Evolutionary conservation across 495 filamentous ascomycete genomes (phyloP), one percentile per base, ranked within the genome.

Genomic region (Xylaria cubensis): DNA sequence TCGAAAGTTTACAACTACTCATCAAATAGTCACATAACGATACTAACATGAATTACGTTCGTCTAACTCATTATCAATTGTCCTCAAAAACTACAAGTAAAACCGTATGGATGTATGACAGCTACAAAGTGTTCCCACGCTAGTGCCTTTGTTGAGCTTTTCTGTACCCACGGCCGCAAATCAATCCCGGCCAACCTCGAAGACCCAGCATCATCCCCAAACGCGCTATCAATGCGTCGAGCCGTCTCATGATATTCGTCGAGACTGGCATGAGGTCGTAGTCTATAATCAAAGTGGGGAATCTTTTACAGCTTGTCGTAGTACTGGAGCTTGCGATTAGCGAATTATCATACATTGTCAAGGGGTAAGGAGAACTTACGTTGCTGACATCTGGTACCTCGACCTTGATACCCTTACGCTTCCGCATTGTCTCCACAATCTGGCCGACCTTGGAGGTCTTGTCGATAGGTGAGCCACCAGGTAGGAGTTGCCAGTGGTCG

Each of bases 351-450:
- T 13, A n/a, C 66, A n/a, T 46, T 10, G 50, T 29, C 13, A 36
- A 26, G 0, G 34, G 12, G 24, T 8, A 55, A 32, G 48, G 70
- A 21, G 29, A 71, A 93, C 94, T 94, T 92, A 97, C 94, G 88
- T 97, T 96, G 76, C 92, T 93, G 86, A 92, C 89, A 81, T 90
- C 91, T 74, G 95, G 95, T 79, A 97, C 92, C 74, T 93, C 88
- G 80, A 91, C 87, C 93, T 99, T 99, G 89, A 99, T 86, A 92
- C 95, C 97, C 92, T 99, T 99, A 86, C 96, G 92, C 91, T 97
- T 97, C 78, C 96, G 93, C 92, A 95, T 97, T 65, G 91, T 89
- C 82, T 87, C 85, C 75, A 98, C 93, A 77, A 97, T 85, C 80
- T 90, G 84, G 81, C 96, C 97, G 82, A 92, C 88, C 91, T 94